Percentiles rank a stretch among this genome's conserved stretches.
phyloP scores from a whole-genome alignment of 768 basidiomycete genomes.

The Trametes maxima region DNA sequence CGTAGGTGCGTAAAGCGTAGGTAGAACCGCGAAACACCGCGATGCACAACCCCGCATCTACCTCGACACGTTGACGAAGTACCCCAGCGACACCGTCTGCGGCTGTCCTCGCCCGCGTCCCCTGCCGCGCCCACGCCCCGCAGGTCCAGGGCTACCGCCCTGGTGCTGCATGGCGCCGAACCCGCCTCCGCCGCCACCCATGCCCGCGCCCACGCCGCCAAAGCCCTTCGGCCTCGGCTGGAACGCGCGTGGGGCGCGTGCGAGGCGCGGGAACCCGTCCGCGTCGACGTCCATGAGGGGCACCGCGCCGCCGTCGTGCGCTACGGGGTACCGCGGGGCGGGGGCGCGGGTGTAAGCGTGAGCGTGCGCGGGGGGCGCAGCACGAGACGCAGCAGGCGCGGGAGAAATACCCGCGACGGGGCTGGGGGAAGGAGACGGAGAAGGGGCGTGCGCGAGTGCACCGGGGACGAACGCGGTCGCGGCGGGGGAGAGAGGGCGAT shows the following conservation, averaged over 20 bases:
- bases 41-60: too few species aligned
- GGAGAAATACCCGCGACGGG: background rate
- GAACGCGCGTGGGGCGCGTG: background rate
- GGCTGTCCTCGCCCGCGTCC: too few species aligned
- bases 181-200: too few species aligned
- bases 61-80: too few species aligned
- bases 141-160: too few species aligned
- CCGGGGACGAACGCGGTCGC: conserved; percentile 20
- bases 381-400: background rate
- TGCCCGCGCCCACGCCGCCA: background rate
- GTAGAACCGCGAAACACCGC: too few species aligned
- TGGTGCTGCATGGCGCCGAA: too few species aligned
- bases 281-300: background rate
- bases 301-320: background rate
- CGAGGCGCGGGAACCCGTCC: conserved; percentile 4
- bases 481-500: conserved; percentile 13
- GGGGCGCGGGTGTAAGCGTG: background rate
- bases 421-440: conserved; percentile 9
- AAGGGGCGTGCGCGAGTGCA: conserved; percentile 2
- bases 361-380: background rate
- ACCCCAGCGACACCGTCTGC: too few species aligned
- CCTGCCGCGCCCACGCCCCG: too few species aligned
- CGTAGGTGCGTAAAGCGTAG: too few species aligned
- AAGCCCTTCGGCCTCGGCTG: background rate
- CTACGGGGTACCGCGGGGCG: background rate